Evolutionary conservation across 2,329 filamentous ascomycete species (phyloP).

Genomic region (Colletotrichum sp.): DNA sequence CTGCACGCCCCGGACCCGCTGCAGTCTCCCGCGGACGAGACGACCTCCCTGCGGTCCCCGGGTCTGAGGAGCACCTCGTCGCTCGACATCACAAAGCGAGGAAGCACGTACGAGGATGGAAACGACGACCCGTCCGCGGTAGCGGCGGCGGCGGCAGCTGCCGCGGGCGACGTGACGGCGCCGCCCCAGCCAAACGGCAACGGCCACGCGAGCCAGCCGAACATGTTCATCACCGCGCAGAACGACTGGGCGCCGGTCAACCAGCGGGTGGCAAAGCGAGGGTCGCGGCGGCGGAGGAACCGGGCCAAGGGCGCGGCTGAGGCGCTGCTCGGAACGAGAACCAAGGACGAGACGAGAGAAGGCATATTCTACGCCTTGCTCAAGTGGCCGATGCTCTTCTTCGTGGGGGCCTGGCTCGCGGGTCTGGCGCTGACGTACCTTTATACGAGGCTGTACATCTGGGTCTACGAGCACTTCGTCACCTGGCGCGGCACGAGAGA

Average conservation of each 20-base stretch:
- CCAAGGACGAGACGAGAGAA: constrained; percentile 91
- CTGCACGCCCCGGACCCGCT: constrained; percentile 81
- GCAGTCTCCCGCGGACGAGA: constrained; percentile 66
- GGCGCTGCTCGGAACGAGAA: constrained; percentile 58
- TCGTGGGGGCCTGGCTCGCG: constrained; percentile 81
- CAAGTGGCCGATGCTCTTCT: constrained; percentile 88
- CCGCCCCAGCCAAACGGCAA: constrained; percentile 19
- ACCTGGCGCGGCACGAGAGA: constrained; percentile 87
- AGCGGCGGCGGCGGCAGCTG: constrained; percentile 42
- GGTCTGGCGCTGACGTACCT: constrained; percentile 78
- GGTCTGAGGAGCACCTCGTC: constrained; percentile 44
- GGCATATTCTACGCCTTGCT: constrained; percentile 87
- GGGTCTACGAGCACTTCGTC: constrained; percentile 87
- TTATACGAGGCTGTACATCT: constrained; percentile 86
- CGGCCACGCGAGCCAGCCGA: constrained; percentile 33
- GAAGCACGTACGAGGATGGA: constrained; percentile 34
- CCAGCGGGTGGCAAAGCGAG: constrained; percentile 63
- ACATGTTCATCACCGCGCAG: constrained; percentile 81
- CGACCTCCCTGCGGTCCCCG: constrained; percentile 44
- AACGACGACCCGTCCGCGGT: constrained; percentile 40
- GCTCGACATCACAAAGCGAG: constrained; percentile 46
- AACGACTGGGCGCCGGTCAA: constrained; percentile 96
- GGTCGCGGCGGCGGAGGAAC: constrained; percentile 36
- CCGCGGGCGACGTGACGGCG: constrained; percentile 38
- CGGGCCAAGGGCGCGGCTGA: constrained; percentile 44